Conservation (phyloP, 208 protist genomes). For the Tritrichomonas foetus region DNA sequence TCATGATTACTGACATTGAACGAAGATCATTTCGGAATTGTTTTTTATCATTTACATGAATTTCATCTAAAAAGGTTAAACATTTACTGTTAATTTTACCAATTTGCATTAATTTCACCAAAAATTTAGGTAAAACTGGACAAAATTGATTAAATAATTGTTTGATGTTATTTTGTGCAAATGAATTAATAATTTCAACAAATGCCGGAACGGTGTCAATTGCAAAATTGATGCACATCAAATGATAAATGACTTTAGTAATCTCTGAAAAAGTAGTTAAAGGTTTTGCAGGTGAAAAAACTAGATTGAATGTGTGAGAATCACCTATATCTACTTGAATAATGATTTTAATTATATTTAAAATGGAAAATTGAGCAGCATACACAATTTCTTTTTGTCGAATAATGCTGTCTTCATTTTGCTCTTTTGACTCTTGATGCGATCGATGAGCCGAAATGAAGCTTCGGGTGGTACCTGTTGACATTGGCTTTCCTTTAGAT, state of each 20-base stretch:
- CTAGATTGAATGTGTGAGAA: not conserved
- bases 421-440: too few species aligned
- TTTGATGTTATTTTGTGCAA: not conserved
- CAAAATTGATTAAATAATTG: not conserved
- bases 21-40: not conserved
- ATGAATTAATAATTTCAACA: not conserved
- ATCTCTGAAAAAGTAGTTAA: not conserved
- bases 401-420: too few species aligned
- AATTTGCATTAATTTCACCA: not conserved
- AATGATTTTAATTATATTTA: not conserved
- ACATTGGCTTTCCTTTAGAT: too few species aligned
- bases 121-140: not conserved
- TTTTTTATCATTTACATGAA: not conserved
- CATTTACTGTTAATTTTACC: not conserved
- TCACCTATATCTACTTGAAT: not conserved
- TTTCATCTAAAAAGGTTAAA: not conserved
- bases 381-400: not conserved
- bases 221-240: not conserved
- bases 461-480: too few species aligned
- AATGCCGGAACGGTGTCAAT: not conserved
- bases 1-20: too few species aligned
- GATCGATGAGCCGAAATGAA: too few species aligned
- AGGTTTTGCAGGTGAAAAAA: not conserved
- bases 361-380: not conserved
- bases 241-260: not conserved